Conservation (phyloP, 2,329 filamentous ascomycete species). For the Cordyceps fumosorosea region DNA sequence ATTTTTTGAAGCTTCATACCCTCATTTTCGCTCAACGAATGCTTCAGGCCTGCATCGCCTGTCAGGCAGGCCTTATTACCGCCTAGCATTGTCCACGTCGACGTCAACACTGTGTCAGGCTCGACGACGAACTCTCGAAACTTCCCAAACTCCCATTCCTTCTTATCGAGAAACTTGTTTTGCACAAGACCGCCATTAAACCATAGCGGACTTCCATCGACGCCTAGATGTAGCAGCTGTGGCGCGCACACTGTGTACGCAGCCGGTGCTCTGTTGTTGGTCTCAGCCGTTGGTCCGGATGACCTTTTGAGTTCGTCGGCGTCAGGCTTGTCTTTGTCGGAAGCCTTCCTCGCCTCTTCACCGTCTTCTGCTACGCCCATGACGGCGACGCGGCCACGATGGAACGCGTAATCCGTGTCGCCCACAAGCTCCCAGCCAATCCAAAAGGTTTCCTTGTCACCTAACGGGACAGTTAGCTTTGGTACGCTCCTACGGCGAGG, state of each 20-base stretch:
- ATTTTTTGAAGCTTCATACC: not conserved
- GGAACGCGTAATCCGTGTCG: conserved; percentile 4
- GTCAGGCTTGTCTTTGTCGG: not conserved
- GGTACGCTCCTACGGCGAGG: too few species aligned
- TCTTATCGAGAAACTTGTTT: conserved; percentile 1
- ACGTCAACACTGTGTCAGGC: not conserved
- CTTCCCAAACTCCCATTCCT: not conserved
- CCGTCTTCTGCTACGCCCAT: conserved; percentile 1
- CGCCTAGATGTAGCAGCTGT: not conserved
- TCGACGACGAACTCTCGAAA: not conserved
- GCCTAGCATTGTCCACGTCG: not conserved
- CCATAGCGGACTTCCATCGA: not conserved
- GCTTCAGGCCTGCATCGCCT: not conserved
- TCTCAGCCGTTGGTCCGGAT: not conserved
- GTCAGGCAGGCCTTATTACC: conserved; percentile 3
- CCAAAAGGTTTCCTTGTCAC: conserved; percentile 7
- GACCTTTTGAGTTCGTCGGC: not conserved
- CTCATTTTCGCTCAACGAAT: not conserved
- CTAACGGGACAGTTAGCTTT: not conserved
- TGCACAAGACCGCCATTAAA: conserved; percentile 1
- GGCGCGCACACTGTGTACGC: not conserved
- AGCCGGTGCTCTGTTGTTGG: not conserved
- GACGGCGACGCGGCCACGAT: not conserved
- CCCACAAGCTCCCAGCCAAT: conserved; percentile 6
- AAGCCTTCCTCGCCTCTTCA: not conserved